Base-by-base conservation (phyloP, 768 basidiomycete species). In the Pleurotus platypus region DNA sequence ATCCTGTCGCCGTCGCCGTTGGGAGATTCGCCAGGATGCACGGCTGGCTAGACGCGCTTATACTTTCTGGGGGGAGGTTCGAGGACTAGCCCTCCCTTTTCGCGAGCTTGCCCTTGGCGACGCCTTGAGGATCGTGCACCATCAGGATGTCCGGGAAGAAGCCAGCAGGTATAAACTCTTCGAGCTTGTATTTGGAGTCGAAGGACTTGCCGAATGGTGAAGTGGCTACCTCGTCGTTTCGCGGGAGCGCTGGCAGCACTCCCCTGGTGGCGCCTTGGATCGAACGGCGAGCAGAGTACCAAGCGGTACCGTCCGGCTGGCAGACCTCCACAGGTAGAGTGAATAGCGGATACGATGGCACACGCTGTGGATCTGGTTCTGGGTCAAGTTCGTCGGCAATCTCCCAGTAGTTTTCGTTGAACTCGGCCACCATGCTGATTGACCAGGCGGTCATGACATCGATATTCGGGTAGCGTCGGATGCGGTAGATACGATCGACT, bases 31-130 rank as follows among this genome's bases (percentile, higher is more conserved):
- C 16, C 16, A 2, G 49, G 49, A 20, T 49, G 26, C 18, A 40
- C 40, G 39, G 42, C 22, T 18, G 51, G 51, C 51, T 39, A 53
- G 11, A 53, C 51, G 18, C 51, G 51, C 40, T 53, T 53, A 22
- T 53, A 53, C 38, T 39, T 53, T 12, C 37, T 15, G 5, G 51
- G 51, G 6, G 8, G 20, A 4, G 35, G 37, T 42, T 53, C 37
- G 15, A 53, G n/a, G 4, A 5, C 39, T 30, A 16, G 7, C 12
- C 38, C 15, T 5, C 15, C 15, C 8, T 42, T 37, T 53, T 26
- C 13, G 20, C 13, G n/a, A 38, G 37, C 27, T 42, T 53, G 8
- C 51, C 51, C 15, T 53, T 39, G 8, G 51, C 42, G 22, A 53
- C 26, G 20, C 51, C 39, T 39, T 53, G 30, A 20, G 51, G 51